These are phyloP conservation scores for Aspergillus panamensis DNA, from an alignment of 495 filamentous ascomycete genomes.

Conservation along the genomic window DNA sequence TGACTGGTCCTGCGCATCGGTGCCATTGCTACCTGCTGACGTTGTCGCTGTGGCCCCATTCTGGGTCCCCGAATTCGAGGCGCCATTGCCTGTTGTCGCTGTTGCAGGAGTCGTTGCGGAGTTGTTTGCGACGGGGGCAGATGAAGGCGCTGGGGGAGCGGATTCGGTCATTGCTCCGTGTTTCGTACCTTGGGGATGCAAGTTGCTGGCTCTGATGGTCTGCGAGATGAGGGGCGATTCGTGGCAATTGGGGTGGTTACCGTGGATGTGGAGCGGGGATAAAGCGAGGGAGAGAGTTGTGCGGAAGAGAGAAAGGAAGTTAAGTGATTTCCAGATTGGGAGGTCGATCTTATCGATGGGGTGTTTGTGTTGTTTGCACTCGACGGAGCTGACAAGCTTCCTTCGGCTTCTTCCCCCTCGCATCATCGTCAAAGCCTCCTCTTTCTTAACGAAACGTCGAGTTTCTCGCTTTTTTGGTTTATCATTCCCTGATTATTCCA, in stretches of 20 bases:
- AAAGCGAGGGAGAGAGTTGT: slow-evolving; percentile 4
- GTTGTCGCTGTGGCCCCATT: slow-evolving; percentile 1
- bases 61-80: background rate
- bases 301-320: background rate
- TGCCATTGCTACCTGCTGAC: background rate
- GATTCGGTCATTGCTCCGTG: slow-evolving; percentile 28
- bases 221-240: background rate
- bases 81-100: slow-evolving; percentile 5
- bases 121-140: slow-evolving; percentile 8
- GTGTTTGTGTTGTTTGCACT: slow-evolving; percentile 45
- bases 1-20: slow-evolving; percentile 7
- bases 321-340: slow-evolving; percentile 21
- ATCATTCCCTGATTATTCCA: too few relatives aligned
- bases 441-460: slow-evolving; percentile 11
- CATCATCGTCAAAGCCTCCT: background rate
- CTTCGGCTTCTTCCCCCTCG: background rate
- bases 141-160: slow-evolving; percentile 23
- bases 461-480: background rate
- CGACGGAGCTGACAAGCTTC: background rate
- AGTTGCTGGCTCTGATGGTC: background rate
- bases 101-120: slow-evolving; percentile 11
- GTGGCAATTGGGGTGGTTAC: background rate
- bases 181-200: background rate
- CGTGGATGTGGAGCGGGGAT: background rate
- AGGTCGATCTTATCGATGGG: slow-evolving; percentile 28